A percentile compares a stretch with the other conserved stretches of the same genome.
Conservation (phyloP, 371 early-diverging fungal species). For the Rhizopus arrhizus region DNA sequence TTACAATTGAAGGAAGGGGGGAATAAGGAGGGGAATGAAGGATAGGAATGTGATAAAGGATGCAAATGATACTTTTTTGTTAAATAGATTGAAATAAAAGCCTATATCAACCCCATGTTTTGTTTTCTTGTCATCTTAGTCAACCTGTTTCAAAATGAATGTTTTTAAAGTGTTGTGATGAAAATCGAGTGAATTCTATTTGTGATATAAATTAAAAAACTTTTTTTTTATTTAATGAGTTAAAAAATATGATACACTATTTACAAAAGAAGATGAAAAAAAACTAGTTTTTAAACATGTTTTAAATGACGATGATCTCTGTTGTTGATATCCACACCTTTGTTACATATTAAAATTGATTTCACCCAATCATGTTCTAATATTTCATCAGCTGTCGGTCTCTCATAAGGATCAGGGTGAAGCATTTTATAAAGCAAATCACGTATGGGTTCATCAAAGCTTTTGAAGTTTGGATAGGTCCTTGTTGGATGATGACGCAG, state of each 20-base stretch:
- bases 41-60: too few species aligned
- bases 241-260: constrained; percentile 1
- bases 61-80: too few species aligned
- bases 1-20: too few species aligned
- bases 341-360: constrained; percentile 51
- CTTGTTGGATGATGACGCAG: constrained; percentile 52
- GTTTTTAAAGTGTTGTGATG: too few species aligned
- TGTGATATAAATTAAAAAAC: too few species aligned
- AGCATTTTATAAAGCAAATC: constrained; percentile 75
- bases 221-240: too few species aligned
- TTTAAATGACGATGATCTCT: constrained; percentile 27
- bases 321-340: constrained; percentile 25
- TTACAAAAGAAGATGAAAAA: constrained; percentile 1
- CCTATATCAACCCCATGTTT: too few species aligned
- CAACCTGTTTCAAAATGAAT: too few species aligned
- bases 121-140: too few species aligned
- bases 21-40: too few species aligned
- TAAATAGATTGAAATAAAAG: too few species aligned
- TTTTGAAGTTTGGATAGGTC: constrained; percentile 64
- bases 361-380: constrained; percentile 70
- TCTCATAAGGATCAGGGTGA: constrained; percentile 74
- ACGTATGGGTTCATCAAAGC: constrained; percentile 53
- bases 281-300: not conserved
- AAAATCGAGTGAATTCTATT: too few species aligned
- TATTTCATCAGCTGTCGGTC: constrained; percentile 64